Evolutionary conservation across 2,329 filamentous ascomycete species (phyloP), one percentile per base, ranked within the genome.

Genomic region (Diplodia seriata): DNA sequence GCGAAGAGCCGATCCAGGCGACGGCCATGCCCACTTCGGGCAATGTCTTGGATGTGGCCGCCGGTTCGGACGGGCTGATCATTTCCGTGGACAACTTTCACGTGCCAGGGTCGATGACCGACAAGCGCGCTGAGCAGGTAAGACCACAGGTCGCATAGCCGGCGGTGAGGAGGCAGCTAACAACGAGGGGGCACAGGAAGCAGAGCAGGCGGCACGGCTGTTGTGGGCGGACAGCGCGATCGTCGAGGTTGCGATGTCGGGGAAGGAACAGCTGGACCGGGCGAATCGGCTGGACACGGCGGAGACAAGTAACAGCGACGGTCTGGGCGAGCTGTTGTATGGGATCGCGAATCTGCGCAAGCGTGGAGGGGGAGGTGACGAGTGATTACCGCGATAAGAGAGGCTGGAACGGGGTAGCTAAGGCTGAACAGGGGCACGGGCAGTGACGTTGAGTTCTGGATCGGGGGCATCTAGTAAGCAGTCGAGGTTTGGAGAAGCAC

Each of bases 21-120:
- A 63, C 55, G 7, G 70, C 70, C 18, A 74, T 92, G 65, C 77
- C 81, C 49, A 77, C 92, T 4, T 81, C 84, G 2, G 90, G 90
- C 8, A 93, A 91, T 72, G 85, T 89, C 0, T 84, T 94, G 4
- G 86, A 89, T 73, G 73, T 86, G n/a, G 73, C 79, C 12, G 74
- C 78, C 53, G 67, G 68, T 1, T 53, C 61, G 18, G 65, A 70
- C 29, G 55, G 67, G 47, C 63, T 70, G n/a, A 63, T 86, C 29
- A 79, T 88, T 47, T 86, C 86, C 0, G 76, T 87, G 59, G 87
- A 89, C 72, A 81, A 80, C 49, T 73, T 86, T 65, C 85, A 87
- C 70, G 77, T 83, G 64, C 73, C 82, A 40, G 81, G 81, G 15
- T 87, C 85, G n/a, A 85, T 79, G 4, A 81, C 80, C 38, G 75